phyloP scores from a whole-genome alignment of 192 early-diverging fungal genomes.

The Entrophospora sp. region DNA sequence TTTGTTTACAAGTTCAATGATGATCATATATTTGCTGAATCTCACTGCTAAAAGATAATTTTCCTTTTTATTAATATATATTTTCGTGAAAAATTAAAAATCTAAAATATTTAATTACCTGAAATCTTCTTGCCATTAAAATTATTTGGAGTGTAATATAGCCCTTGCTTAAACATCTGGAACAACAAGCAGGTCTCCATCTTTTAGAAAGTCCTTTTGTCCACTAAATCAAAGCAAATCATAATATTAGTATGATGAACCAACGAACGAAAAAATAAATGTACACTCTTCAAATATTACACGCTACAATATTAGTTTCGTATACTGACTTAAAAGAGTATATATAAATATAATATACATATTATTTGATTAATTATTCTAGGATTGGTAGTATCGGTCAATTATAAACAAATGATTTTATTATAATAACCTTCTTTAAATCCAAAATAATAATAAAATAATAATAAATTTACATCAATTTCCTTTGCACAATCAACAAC shows the following conservation, averaged over 20 bases:
- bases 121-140: not conserved
- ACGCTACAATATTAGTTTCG: too few relatives aligned
- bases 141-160: conserved; percentile 21
- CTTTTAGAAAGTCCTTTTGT: conserved; percentile 35
- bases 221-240: too few relatives aligned
- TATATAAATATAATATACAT: too few relatives aligned
- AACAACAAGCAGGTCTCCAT: conserved; percentile 43
- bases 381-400: too few relatives aligned
- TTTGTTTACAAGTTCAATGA: not conserved
- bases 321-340: too few relatives aligned
- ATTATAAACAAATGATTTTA: too few relatives aligned
- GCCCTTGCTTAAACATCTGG: conserved; percentile 38
- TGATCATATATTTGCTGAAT: conserved; percentile 29
- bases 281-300: not conserved
- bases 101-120: not conserved
- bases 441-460: not conserved
- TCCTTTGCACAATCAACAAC: conserved; percentile 21
- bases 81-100: too few relatives aligned
- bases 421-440: too few relatives aligned
- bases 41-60: conserved; percentile 32
- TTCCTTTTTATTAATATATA: too few relatives aligned
- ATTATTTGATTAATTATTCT: too few relatives aligned
- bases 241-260: not conserved
- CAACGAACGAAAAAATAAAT: not conserved
- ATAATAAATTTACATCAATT: conserved; percentile 41